Percentiles rank a stretch among this genome's conserved stretches.
Evolutionary conservation across 2,329 filamentous ascomycete genomes (phyloP).

Genomic region (Fusarium papillatum): DNA sequence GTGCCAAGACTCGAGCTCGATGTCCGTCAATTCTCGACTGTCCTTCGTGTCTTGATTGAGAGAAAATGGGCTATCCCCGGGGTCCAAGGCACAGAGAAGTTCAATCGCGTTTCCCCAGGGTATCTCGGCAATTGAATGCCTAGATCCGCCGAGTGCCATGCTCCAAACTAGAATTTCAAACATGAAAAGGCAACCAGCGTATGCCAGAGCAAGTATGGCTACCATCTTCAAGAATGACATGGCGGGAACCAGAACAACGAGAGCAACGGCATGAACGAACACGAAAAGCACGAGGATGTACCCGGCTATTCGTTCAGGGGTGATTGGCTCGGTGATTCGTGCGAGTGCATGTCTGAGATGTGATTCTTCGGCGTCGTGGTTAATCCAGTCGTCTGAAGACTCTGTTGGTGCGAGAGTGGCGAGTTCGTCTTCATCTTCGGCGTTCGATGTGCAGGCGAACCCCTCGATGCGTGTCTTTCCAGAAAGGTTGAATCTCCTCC

Average conservation of each 20-base stretch:
- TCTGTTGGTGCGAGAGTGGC: neutral
- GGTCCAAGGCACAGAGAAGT: neutral
- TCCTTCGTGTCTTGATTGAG: neutral
- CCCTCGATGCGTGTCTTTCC: neutral
- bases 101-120: neutral
- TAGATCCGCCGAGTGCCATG: neutral
- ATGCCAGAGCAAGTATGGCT: neutral
- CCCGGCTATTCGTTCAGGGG: neutral
- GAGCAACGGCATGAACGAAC: neutral
- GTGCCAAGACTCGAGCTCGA: neutral
- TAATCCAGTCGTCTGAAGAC: neutral
- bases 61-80: neutral
- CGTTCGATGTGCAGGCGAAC: neutral
- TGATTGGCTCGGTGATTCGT: neutral
- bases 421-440: neutral
- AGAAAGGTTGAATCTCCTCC: neutral
- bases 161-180: neutral
- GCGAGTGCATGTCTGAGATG: neutral
- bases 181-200: neutral
- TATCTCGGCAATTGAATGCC: neutral
- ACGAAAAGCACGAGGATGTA: neutral
- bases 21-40: neutral
- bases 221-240: neutral
- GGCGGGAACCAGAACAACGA: neutral
- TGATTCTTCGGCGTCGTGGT: neutral